Evolutionary conservation across 2,329 filamentous ascomycete genomes (phyloP).

Genomic region (Penicillium sp.): DNA sequence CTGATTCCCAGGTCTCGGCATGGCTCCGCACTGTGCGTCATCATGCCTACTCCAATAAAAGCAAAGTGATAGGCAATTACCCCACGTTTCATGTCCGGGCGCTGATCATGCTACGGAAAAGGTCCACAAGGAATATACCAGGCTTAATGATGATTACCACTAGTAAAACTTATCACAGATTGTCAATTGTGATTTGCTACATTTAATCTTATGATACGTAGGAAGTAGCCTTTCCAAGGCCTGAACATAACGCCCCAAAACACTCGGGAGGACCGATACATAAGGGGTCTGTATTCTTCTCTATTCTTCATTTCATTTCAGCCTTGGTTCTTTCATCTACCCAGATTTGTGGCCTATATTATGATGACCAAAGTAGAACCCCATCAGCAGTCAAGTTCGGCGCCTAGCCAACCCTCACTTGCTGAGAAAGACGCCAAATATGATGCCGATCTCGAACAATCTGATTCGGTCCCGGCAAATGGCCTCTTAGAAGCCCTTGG

Average conservation of each 20-base stretch:
- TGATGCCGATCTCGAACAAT: slow-evolving; percentile 2
- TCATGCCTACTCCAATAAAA: slow-evolving; percentile 7
- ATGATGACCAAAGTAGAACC: not conserved
- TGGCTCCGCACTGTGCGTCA: not conserved
- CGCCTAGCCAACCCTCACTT: not conserved
- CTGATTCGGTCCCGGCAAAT: slow-evolving; percentile 15
- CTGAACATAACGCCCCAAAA: not conserved
- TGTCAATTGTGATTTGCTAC: not conserved
- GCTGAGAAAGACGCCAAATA: slow-evolving; percentile 1
- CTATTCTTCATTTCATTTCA: not conserved
- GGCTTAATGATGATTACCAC: not conserved
- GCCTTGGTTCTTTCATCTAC: not conserved
- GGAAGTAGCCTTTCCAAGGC: not conserved
- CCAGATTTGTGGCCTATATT: not conserved
- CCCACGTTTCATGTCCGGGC: not conserved
- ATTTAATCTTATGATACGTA: not conserved
- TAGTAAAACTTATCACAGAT: not conserved
- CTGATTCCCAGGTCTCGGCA: not conserved
- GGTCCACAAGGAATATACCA: not conserved
- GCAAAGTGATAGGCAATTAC: slow-evolving; percentile 4
- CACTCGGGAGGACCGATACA: not conserved
- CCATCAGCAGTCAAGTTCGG: not conserved
- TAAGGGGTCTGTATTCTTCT: not conserved
- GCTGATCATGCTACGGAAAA: not conserved
- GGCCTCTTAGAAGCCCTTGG: slow-evolving; percentile 41